These are phyloP conservation scores for Phialophora tarda DNA, from an alignment of 2,329 filamentous ascomycete genomes.

Conservation along the genomic window DNA sequence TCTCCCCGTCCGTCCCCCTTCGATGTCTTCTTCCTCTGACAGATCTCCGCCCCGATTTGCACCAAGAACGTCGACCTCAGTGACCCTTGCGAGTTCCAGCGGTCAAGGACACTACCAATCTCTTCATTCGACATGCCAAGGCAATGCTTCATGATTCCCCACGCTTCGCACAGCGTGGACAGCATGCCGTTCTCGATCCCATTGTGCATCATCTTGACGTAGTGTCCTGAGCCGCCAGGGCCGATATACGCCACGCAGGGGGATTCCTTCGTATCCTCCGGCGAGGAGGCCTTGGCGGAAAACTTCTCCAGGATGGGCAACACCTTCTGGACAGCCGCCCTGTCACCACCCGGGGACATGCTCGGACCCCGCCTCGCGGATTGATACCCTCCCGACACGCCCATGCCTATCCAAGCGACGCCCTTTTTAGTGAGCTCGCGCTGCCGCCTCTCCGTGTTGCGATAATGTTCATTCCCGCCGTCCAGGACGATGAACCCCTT, in stretches of 20 bases:
- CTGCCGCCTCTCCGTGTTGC: constrained; percentile 9
- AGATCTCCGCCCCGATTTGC: constrained; percentile 11
- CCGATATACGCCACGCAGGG: constrained; percentile 6
- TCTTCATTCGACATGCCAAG: constrained; percentile 6
- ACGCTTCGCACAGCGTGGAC: constrained; percentile 12
- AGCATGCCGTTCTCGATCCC: constrained; percentile 12
- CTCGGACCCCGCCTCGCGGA: constrained; percentile 4
- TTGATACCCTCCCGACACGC: constrained; percentile 12
- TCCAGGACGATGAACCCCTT: constrained; percentile 4
- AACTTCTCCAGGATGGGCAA: constrained; percentile 6
- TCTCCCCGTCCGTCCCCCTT: neutral
- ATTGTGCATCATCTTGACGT: constrained; percentile 14
- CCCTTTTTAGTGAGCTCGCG: neutral
- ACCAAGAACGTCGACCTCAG: constrained; percentile 1
- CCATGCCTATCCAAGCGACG: constrained; percentile 9
- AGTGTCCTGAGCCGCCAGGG: neutral
- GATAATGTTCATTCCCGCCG: constrained; percentile 3
- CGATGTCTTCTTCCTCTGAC: constrained; percentile 1
- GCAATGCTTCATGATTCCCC: constrained; percentile 9
- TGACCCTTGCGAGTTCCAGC: constrained; percentile 5
- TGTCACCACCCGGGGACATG: constrained; percentile 10
- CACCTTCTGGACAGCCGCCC: constrained; percentile 2
- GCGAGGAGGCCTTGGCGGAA: constrained; percentile 2
- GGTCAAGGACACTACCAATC: neutral
- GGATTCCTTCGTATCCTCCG: constrained; percentile 4